A percentile compares a stretch with the other conserved stretches of the same genome.
Conservation (phyloP, 2,329 filamentous ascomycete genomes). For the Xylaria hypoxylon region DNA sequence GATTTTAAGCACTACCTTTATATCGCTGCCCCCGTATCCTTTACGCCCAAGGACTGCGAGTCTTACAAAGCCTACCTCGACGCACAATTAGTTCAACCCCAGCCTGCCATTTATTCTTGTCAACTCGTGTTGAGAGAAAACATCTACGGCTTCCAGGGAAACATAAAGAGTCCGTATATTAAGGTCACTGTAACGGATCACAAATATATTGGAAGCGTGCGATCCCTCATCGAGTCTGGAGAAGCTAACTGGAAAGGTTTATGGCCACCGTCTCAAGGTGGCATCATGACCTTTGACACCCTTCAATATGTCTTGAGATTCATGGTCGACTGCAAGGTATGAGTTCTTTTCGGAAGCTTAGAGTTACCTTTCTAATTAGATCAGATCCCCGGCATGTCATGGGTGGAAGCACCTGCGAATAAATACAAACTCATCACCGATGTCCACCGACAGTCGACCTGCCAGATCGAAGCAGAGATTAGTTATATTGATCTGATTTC, state of each 20-base stretch:
- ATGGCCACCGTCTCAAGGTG: slow-evolving; percentile 78
- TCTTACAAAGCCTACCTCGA: slow-evolving; percentile 86
- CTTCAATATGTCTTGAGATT: slow-evolving; percentile 95
- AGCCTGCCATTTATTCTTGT: slow-evolving; percentile 81
- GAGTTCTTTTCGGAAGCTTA: slow-evolving; percentile 31
- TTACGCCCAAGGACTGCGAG: slow-evolving; percentile 81
- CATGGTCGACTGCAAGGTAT: slow-evolving; percentile 94
- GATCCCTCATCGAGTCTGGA: slow-evolving; percentile 78
- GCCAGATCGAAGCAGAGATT: slow-evolving; percentile 92
- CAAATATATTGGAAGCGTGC: slow-evolving; percentile 81
- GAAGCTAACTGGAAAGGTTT: slow-evolving; percentile 89
- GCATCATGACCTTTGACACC: slow-evolving; percentile 92
- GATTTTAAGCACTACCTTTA: slow-evolving; percentile 98
- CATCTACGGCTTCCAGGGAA: slow-evolving; percentile 94
- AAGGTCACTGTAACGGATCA: slow-evolving; percentile 95
- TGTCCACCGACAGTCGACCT: slow-evolving; percentile 83
- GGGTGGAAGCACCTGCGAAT: slow-evolving; percentile 85
- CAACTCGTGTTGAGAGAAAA: slow-evolving; percentile 87
- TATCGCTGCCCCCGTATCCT: slow-evolving; percentile 85
- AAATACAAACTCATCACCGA: slow-evolving; percentile 78
- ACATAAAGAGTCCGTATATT: slow-evolving; percentile 89
- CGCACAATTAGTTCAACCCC: slow-evolving; percentile 77
- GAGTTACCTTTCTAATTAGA: slow-evolving; percentile 38
- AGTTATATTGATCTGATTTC: slow-evolving; percentile 86
- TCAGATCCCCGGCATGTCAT: slow-evolving; percentile 92